Percentiles rank a stretch among this genome's conserved stretches.
These are phyloP conservation scores for Neopestalotiopsis sp. DNA, from an alignment of 2,329 filamentous ascomycete genomes.

Conservation along the genomic window DNA sequence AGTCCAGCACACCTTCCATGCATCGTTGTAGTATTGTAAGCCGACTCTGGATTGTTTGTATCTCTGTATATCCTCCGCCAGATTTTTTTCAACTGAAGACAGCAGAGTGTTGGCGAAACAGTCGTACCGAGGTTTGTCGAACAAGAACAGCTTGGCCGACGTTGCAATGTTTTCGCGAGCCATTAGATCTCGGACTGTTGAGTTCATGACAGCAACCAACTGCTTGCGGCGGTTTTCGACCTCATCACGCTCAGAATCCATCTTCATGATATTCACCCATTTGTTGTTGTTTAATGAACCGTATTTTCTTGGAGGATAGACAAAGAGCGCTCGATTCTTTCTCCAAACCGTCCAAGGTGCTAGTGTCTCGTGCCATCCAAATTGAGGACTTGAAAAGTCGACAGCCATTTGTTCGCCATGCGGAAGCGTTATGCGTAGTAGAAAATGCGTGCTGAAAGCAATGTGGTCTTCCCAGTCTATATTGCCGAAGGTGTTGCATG, in stretches of 20 bases:
- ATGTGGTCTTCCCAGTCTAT: neutral
- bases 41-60: neutral
- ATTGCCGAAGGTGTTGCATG: neutral
- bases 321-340: neutral
- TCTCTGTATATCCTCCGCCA: neutral
- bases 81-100: neutral
- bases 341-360: constrained; percentile 2
- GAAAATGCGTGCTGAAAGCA: neutral
- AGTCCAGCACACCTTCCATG: neutral
- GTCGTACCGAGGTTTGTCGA: neutral
- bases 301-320: neutral
- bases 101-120: neutral
- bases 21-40: neutral
- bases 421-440: constrained; percentile 10
- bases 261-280: neutral
- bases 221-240: neutral
- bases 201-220: neutral
- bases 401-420: constrained; percentile 1
- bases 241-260: neutral
- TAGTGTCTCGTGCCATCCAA: constrained; percentile 17
- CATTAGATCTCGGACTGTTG: neutral
- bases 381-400: constrained; percentile 8
- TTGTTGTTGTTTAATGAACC: neutral
- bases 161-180: neutral
- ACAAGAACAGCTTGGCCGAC: neutral